Evolutionary conservation across 176 grass and related monocot species (phyloP), one percentile per base, ranked within the genome.

Genomic region (Oryza meridionalis): DNA sequence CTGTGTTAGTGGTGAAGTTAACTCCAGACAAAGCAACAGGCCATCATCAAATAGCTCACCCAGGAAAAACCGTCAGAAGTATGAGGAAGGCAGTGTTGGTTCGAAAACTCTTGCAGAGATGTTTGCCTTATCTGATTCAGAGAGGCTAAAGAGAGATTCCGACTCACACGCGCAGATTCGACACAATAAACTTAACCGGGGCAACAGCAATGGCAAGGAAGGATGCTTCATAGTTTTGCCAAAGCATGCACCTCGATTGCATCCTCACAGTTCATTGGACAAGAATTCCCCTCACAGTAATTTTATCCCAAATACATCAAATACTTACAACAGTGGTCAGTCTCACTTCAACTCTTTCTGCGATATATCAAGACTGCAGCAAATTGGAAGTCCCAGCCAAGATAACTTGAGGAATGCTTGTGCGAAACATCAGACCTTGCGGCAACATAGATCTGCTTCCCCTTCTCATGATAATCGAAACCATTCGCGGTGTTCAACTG

Each of bases 121-220:
- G 91, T 84, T 93, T 75, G 91, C 91, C 74, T 61, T 90, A 63
- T 93, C 91, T 47, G 88, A 93, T 85, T 86, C 84, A 64, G 91
- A 90, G 79, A 88, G 70, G 17, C 49, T 47, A 24, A 90, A 73
- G 32, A 81, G 29, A 78, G 87, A 67, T 79, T 90, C 25, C 3
- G 63, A 65, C 29, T 85, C 32, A 2, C 77, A 31, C 76, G 11
- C n/a, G 47, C 53, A 50, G 65, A 50, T 79, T 75, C 67, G 1
- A 11, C 32, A 63, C 51, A 73, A 65, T 66, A 82, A 65, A 81
- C 27, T 53, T 87, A 81, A 80, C 25, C 11, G 3, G 21, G 51
- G 67, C 6, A 84, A 70, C 70, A 76, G 31, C 40, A 53, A 84
- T 38, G 80, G 24, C 70, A 87, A 67, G 69, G 81, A 90, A 76